Percentiles rank a stretch among this genome's conserved stretches.
These are phyloP conservation scores for Selaginella tamariscina DNA, from an alignment of 75 land plant genomes.

Conservation along the genomic window DNA sequence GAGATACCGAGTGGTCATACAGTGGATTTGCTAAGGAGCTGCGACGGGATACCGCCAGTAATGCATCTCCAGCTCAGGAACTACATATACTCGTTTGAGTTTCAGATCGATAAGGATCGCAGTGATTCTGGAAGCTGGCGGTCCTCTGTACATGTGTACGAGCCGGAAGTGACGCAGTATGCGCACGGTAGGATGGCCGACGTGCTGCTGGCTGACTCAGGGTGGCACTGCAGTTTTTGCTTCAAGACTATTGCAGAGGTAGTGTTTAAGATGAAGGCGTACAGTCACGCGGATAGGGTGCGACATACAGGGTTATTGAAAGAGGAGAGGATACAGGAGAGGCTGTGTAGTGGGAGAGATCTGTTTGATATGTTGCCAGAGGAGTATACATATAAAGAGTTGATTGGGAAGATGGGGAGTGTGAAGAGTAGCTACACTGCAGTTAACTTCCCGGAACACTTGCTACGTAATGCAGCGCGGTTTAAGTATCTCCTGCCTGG, in stretches of 20 bases:
- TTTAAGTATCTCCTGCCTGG: background rate
- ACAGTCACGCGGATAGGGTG: constrained; percentile 72
- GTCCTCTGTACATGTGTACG: constrained; percentile 42
- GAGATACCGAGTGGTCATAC: constrained; percentile 76
- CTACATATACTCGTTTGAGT: constrained; percentile 77
- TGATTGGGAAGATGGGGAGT: background rate
- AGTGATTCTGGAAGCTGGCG: constrained; percentile 45
- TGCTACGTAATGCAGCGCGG: background rate
- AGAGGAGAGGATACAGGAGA: constrained; percentile 48
- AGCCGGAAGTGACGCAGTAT: constrained; percentile 37
- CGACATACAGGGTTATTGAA: constrained; percentile 45
- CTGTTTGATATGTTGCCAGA: background rate
- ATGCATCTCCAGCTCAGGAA: constrained; percentile 58
- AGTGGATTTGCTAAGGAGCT: constrained; percentile 47
- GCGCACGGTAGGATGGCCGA: constrained; percentile 47
- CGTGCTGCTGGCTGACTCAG: constrained; percentile 62
- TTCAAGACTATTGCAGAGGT: constrained; percentile 58
- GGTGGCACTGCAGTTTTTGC: constrained; percentile 99
- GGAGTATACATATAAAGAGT: background rate
- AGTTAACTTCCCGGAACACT: background rate
- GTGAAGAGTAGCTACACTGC: background rate
- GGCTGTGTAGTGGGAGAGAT: constrained; percentile 61
- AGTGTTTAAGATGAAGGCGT: constrained; percentile 67
- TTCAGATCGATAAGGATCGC: constrained; percentile 39
- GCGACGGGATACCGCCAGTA: constrained; percentile 53